Percentiles rank a stretch among this genome's conserved stretches.
phyloP scores from a whole-genome alignment of 2,329 filamentous ascomycete genomes.

The Cryphonectria radicalis region DNA sequence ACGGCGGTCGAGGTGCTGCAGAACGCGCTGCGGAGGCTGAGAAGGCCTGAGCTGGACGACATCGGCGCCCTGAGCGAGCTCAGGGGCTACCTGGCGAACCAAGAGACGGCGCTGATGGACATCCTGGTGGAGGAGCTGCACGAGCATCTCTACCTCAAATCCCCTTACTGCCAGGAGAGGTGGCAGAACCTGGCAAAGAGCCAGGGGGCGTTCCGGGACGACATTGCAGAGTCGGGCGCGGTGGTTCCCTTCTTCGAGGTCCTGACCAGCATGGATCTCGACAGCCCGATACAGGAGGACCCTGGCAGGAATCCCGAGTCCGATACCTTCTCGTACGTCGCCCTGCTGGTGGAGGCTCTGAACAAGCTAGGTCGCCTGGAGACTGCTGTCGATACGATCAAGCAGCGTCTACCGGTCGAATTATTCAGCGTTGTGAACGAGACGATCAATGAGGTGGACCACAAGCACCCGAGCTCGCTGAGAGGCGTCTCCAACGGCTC shows the following conservation, averaged over 20 bases:
- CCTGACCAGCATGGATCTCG: slow-evolving; percentile 64
- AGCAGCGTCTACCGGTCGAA: slow-evolving; percentile 91
- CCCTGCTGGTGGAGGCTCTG: slow-evolving; percentile 82
- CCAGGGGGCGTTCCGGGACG: slow-evolving; percentile 57
- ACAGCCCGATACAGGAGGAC: slow-evolving; percentile 75
- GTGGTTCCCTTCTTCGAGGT: slow-evolving; percentile 62
- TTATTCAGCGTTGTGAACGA: slow-evolving; percentile 93
- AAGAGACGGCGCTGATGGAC: slow-evolving; percentile 89
- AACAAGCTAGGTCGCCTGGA: slow-evolving; percentile 89
- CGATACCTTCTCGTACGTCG: slow-evolving; percentile 93
- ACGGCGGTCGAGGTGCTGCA: slow-evolving; percentile 91
- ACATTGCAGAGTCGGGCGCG: slow-evolving; percentile 49
- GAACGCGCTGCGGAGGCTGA: slow-evolving; percentile 79
- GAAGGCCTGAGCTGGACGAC: slow-evolving; percentile 85
- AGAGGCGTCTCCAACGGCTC: slow-evolving; percentile 58
- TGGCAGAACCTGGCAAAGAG: slow-evolving; percentile 84
- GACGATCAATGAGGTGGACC: slow-evolving; percentile 91
- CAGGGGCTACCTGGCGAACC: slow-evolving; percentile 85
- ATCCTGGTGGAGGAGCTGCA: slow-evolving; percentile 97
- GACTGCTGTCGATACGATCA: slow-evolving; percentile 84
- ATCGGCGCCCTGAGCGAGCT: slow-evolving; percentile 89
- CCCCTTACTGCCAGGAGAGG: slow-evolving; percentile 92
- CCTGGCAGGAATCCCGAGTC: slow-evolving; percentile 91
- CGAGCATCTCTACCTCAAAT: slow-evolving; percentile 96
- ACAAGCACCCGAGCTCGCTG: slow-evolving; percentile 84